Percentiles rank a stretch among this genome's conserved stretches.
phyloP scores from a whole-genome alignment of 208 protist genomes.

The Trichomonas vaginalis region DNA sequence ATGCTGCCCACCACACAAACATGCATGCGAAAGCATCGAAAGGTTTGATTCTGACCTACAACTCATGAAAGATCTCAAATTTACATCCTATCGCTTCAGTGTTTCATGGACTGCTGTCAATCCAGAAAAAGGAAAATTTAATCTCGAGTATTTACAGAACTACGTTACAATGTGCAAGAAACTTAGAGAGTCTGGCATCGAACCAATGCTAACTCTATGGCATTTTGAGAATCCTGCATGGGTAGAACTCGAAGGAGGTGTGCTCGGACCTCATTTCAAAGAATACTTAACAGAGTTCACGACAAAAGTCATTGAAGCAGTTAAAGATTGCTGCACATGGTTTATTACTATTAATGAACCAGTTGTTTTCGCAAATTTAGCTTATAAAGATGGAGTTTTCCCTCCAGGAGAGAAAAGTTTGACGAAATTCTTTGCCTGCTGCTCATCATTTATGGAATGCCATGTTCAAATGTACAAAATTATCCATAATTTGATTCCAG shows the following conservation, averaged over 20 bases:
- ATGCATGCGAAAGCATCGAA: background rate
- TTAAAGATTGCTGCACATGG: background rate
- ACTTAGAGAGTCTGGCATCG: background rate
- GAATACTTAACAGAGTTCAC: background rate
- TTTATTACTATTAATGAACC: background rate
- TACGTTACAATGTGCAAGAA: background rate
- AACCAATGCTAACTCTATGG: background rate
- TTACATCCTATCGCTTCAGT: background rate
- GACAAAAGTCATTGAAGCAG: background rate
- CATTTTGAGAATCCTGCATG: constrained; percentile 11
- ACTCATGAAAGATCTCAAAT: background rate
- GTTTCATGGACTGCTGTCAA: background rate
- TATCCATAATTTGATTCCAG: background rate
- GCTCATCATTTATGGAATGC: background rate
- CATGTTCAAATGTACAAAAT: background rate
- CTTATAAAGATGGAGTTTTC: background rate
- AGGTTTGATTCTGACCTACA: background rate
- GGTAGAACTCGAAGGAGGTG: background rate
- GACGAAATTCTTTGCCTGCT: background rate
- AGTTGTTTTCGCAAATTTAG: background rate
- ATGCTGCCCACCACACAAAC: background rate
- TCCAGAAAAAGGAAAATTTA: background rate
- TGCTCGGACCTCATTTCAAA: background rate
- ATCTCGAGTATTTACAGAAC: background rate
- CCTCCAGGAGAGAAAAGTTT: background rate